Evolutionary conservation across 257 asterid genomes (phyloP).

Genomic region (Nicotiana benthamiana): DNA sequence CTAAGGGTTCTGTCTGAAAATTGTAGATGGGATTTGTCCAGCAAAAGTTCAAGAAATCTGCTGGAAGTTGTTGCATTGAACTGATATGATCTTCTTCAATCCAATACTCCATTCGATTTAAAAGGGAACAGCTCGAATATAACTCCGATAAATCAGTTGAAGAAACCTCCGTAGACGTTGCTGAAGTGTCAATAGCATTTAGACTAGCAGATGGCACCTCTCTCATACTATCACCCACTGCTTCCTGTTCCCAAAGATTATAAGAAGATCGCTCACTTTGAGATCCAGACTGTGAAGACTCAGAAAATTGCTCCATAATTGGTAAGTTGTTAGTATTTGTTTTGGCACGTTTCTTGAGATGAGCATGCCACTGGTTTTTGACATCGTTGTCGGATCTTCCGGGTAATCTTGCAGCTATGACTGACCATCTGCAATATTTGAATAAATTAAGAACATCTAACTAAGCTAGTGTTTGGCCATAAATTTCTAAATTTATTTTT

Average conservation of each 20-base stretch:
- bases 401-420: constrained; percentile 30
- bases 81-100: neutral
- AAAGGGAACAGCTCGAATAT: neutral
- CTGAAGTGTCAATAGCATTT: neutral
- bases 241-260: neutral
- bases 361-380: constrained; percentile 45
- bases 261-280: constrained; percentile 1
- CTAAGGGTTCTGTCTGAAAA: constrained; percentile 3
- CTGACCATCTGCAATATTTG: constrained; percentile 34
- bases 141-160: neutral
- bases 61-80: neutral
- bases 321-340: neutral
- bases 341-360: constrained; percentile 20
- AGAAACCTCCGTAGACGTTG: no score
- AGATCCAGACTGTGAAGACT: neutral
- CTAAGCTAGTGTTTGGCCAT: no score
- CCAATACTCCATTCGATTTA: neutral
- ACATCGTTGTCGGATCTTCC: constrained; percentile 54
- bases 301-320: neutral
- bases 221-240: no score
- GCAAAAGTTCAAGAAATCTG: neutral
- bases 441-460: neutral
- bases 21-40: neutral
- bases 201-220: neutral
- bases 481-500: no score